Base-by-base conservation (phyloP, 192 early-diverging fungal genomes). In the Backusella psychrophila region DNA sequence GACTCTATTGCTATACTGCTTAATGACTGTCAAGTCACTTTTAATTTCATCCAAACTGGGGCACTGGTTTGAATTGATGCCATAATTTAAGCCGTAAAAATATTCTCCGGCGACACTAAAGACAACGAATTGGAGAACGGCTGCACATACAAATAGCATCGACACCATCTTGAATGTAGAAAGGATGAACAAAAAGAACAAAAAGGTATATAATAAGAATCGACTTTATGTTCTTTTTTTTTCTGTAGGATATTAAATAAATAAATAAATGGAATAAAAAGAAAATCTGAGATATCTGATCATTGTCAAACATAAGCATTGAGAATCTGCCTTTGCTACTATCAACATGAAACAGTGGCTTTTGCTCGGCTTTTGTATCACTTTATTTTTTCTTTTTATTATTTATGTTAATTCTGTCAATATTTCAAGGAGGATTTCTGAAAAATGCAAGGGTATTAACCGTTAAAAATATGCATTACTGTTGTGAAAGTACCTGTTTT, bases 61-160 rank as follows among this genome's bases (percentile, higher is more conserved):
- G 72, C 90, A 91, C 8, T 81, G 78, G 53, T 82, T 82, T 15
- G 73, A 82, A 75, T 88, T 81, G 66, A 87, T 82, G 69, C 89
- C 89, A 73, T 88, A 91, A 33, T 86, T 83, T 21, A 90, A 42
- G 0, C 84, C 89, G 71, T 85, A 81, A 72, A 91, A 82, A 26
- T 72, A 72, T 44, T 72, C 41, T 29, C 56, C 56, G 56, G 56
- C 21, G 11, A 63, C 56, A 49, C 46, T 5, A 19, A 49, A 7
- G 46, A 9, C 56, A 63, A 29, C 26, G 26, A 26, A 63, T 63
- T 26, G 56, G 23, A 63, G 9, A 29, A 63, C 46, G 4, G 26
- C 3, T 29, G 26, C 3, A 12, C 23, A 63, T 12, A 29, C 56
- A 14, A 63, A 29, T 11, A 29, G 11, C 12, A 14, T 29, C 26